phyloP scores from a whole-genome alignment of 2,329 filamentous ascomycete species.

The Ophiostoma tasmaniense region DNA sequence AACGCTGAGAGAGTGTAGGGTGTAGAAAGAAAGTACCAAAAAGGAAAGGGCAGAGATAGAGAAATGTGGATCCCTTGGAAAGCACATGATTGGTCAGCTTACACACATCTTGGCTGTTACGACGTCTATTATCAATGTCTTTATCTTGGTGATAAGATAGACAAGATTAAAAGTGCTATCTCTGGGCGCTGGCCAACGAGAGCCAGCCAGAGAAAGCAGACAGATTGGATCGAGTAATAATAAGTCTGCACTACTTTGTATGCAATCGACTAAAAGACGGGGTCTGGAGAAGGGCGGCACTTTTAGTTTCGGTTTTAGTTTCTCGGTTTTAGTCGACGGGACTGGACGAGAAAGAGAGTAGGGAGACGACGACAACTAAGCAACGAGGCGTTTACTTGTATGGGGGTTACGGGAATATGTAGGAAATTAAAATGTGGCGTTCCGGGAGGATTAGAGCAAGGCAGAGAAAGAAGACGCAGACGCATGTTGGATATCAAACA shows the following conservation, averaged over 20 bases:
- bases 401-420: not conserved
- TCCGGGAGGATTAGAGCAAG: not conserved
- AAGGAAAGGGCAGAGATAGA: not conserved
- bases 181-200: constrained; percentile 2
- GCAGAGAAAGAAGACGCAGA: no score
- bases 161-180: not conserved
- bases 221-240: not conserved
- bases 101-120: not conserved
- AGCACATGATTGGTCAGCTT: not conserved
- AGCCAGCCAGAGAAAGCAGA: not conserved
- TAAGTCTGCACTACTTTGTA: not conserved
- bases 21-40: not conserved
- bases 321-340: no score
- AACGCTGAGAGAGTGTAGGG: not conserved
- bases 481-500: not conserved
- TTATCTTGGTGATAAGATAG: not conserved
- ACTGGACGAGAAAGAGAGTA: no score
- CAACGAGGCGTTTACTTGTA: not conserved
- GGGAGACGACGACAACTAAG: not conserved
- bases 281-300: constrained; percentile 1
- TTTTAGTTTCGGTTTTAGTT: no score
- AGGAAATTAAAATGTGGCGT: not conserved
- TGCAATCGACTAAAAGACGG: not conserved
- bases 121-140: not conserved
- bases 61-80: not conserved